Evolutionary conservation across 140 eudicot genomes (phyloP).

Genomic region (Flaveria floridana): DNA sequence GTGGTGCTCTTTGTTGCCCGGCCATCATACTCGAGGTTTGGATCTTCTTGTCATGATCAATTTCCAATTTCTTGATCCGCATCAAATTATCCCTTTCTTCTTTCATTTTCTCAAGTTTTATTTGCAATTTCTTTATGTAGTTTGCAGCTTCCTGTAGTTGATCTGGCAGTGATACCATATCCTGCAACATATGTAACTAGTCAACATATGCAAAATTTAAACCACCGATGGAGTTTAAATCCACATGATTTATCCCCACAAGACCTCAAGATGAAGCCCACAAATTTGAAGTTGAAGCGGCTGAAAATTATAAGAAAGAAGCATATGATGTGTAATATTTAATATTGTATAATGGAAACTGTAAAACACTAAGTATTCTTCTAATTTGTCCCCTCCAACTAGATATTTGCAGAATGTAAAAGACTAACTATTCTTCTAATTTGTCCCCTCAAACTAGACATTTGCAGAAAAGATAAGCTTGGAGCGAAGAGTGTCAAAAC

Average conservation of each 20-base stretch:
- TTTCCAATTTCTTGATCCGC: slow-evolving; percentile 21
- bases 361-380: too few species aligned
- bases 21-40: slow-evolving; percentile 15
- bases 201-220: slow-evolving; percentile 8
- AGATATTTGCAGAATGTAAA: too few species aligned
- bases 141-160: slow-evolving; percentile 70
- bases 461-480: background rate
- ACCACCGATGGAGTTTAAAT: background rate
- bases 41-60: slow-evolving; percentile 9
- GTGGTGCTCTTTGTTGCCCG: slow-evolving; percentile 37
- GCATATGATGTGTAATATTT: background rate
- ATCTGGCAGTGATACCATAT: slow-evolving; percentile 54
- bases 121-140: slow-evolving; percentile 58
- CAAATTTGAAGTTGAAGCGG: background rate
- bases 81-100: slow-evolving; percentile 40
- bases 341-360: too few species aligned
- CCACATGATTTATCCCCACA: background rate
- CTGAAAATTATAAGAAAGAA: background rate
- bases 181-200: slow-evolving; percentile 37
- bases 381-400: too few species aligned
- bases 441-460: background rate
- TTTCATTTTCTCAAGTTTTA: slow-evolving; percentile 60
- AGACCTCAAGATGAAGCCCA: background rate
- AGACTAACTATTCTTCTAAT: too few species aligned
- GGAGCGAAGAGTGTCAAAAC: background rate